These are phyloP conservation scores for Rhizopogon roseolus DNA, from an alignment of 768 basidiomycete genomes.

Conservation along the genomic window DNA sequence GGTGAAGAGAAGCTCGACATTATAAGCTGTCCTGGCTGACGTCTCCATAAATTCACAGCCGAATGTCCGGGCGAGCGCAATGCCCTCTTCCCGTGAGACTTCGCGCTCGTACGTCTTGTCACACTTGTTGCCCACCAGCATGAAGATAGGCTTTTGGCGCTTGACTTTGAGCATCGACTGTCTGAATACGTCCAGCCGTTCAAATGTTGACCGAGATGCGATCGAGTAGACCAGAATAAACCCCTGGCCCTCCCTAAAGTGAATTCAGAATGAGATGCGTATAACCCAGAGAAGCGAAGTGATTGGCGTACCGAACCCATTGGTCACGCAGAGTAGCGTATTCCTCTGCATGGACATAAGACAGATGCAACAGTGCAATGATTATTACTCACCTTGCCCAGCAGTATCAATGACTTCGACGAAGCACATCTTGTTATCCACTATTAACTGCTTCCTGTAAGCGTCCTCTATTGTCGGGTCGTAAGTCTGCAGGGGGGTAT, in stretches of 20 bases:
- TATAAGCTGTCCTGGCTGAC: constrained; percentile 90
- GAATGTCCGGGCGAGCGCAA: constrained; percentile 72
- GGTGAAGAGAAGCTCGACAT: constrained; percentile 89
- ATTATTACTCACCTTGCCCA: constrained; percentile 72
- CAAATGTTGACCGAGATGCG: constrained; percentile 88
- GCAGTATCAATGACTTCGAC: constrained; percentile 97
- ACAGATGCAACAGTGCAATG: constrained; percentile 6
- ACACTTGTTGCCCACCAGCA: constrained; percentile 95
- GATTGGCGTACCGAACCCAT: constrained; percentile 82
- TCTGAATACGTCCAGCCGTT: constrained; percentile 84
- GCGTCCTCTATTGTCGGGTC: constrained; percentile 99
- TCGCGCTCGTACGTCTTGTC: constrained; percentile 91
- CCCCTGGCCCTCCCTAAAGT: constrained; percentile 87
- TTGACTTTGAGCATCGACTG: constrained; percentile 89
- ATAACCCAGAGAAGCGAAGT: background rate
- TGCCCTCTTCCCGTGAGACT: constrained; percentile 87
- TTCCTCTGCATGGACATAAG: constrained; percentile 63
- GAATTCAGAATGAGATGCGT: constrained; percentile 6
- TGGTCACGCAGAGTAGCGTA: constrained; percentile 95
- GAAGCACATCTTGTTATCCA: constrained; percentile 93
- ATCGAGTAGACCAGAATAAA: constrained; percentile 97
- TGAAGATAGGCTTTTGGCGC: constrained; percentile 79
- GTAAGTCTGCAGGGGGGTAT: constrained; percentile 60
- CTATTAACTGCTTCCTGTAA: constrained; percentile 91
- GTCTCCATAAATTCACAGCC: constrained; percentile 96